Conservation (phyloP, 192 early-diverging fungal species). For the Dimargaris verticillata region DNA sequence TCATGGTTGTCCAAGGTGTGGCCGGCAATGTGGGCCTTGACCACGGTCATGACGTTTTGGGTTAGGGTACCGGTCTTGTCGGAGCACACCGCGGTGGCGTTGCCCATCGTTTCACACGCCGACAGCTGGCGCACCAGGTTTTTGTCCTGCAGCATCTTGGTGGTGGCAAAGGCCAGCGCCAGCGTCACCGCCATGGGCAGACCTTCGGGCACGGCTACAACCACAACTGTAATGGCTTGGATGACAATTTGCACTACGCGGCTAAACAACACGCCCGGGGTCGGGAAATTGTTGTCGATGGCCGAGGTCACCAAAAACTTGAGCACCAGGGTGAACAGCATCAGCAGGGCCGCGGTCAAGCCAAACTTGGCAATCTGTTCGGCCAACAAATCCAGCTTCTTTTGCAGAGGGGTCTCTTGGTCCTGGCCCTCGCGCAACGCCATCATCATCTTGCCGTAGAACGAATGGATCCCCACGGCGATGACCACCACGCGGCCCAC, state of each 20-base stretch:
- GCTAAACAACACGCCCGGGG: constrained; percentile 32
- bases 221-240: constrained; percentile 65
- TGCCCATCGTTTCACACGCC: constrained; percentile 72
- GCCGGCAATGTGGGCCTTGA: constrained; percentile 37
- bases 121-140: constrained; percentile 66
- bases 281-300: constrained; percentile 36
- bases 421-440: constrained; percentile 44
- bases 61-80: constrained; percentile 84
- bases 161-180: constrained; percentile 66
- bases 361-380: constrained; percentile 93
- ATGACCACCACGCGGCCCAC: constrained; percentile 71
- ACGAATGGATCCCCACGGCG: constrained; percentile 68
- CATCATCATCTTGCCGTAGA: constrained; percentile 84
- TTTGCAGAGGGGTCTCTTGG: constrained; percentile 75
- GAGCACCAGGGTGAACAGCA: constrained; percentile 57
- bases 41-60: constrained; percentile 69
- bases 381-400: constrained; percentile 75
- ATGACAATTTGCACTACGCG: constrained; percentile 53
- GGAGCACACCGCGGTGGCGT: constrained; percentile 65
- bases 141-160: constrained; percentile 65
- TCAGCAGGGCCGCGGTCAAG: constrained; percentile 57
- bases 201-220: constrained; percentile 77
- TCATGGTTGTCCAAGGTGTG: constrained; percentile 22
- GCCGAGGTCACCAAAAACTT: constrained; percentile 43
- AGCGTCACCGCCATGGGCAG: constrained; percentile 76